Percentiles rank a stretch among this genome's conserved stretches.
phyloP scores from a whole-genome alignment of 371 early-diverging fungal genomes.

The Choanephora cucurbitarum region DNA sequence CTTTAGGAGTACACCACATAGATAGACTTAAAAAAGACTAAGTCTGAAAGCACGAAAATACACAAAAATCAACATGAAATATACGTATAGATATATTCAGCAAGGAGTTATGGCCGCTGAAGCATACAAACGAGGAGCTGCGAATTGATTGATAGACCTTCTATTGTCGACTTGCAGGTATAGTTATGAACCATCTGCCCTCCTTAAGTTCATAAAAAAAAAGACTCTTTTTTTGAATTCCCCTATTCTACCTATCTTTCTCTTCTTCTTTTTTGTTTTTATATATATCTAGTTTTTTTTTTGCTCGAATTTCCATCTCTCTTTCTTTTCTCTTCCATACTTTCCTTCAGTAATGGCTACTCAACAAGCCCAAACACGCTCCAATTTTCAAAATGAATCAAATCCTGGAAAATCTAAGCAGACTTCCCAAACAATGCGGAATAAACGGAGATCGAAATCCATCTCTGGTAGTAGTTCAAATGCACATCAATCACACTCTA shows the following conservation, averaged over 20 bases:
- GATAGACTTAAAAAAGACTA: too few relatives aligned
- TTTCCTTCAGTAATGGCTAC: slow-evolving; percentile 11
- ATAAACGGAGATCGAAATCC: slow-evolving; percentile 5
- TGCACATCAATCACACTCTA: neutral
- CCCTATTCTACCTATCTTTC: slow-evolving; percentile 4
- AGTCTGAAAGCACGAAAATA: too few relatives aligned
- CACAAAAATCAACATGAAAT: too few relatives aligned
- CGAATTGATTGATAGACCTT: too few relatives aligned
- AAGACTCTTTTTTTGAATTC: neutral
- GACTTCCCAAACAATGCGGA: slow-evolving; percentile 1
- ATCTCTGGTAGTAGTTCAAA: neutral
- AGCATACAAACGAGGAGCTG: too few relatives aligned
- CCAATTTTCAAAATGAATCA: slow-evolving; percentile 1
- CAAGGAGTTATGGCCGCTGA: too few relatives aligned
- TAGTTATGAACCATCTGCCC: too few relatives aligned
- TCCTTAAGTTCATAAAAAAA: too few relatives aligned
- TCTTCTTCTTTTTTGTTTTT: neutral
- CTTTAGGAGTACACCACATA: too few relatives aligned
- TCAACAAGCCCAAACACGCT: slow-evolving; percentile 6
- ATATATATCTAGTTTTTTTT: too few relatives aligned
- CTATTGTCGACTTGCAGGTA: too few relatives aligned
- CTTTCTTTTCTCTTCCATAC: slow-evolving; percentile 3
- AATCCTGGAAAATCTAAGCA: slow-evolving; percentile 5
- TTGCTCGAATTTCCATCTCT: neutral
- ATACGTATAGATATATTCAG: too few relatives aligned